Conservation (phyloP, 495 filamentous ascomycete genomes). For the Neurospora africana region DNA sequence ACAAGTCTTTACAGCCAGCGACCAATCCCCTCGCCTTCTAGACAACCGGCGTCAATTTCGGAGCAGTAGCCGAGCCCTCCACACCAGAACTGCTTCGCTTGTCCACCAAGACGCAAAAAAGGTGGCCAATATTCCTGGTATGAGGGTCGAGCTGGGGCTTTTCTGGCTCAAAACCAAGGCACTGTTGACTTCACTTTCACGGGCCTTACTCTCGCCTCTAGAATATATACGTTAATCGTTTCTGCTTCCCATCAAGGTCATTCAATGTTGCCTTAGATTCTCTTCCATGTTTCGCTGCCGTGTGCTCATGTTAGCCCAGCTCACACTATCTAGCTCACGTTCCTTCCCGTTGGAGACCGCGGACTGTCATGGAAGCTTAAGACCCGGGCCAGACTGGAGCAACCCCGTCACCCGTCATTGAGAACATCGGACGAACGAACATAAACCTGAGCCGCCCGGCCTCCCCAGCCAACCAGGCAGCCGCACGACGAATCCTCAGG, state of each 20-base stretch:
- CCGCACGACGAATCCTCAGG: not conserved
- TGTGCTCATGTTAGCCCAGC: not conserved
- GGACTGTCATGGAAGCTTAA: not conserved
- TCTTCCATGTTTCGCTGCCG: not conserved
- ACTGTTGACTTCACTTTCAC: not conserved
- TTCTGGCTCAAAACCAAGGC: not conserved
- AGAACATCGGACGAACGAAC: not conserved
- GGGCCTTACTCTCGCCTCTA: not conserved
- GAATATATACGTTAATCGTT: not conserved
- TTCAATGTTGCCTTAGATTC: not conserved
- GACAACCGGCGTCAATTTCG: not conserved
- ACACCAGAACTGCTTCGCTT: not conserved
- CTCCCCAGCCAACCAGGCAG: not conserved
- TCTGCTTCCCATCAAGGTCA: not conserved
- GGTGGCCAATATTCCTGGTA: not conserved
- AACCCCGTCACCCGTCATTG: not conserved
- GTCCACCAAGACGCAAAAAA: not conserved
- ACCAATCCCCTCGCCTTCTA: not conserved
- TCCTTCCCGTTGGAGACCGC: not conserved
- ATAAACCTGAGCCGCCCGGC: not conserved
- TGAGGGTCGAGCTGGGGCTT: not conserved
- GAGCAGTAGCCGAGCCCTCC: not conserved
- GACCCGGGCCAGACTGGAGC: not conserved
- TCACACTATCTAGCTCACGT: not conserved
- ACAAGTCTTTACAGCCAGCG: not conserved